These are phyloP conservation scores for Alternaria sp. DNA, from an alignment of 2,329 filamentous ascomycete genomes.

Conservation along the genomic window DNA sequence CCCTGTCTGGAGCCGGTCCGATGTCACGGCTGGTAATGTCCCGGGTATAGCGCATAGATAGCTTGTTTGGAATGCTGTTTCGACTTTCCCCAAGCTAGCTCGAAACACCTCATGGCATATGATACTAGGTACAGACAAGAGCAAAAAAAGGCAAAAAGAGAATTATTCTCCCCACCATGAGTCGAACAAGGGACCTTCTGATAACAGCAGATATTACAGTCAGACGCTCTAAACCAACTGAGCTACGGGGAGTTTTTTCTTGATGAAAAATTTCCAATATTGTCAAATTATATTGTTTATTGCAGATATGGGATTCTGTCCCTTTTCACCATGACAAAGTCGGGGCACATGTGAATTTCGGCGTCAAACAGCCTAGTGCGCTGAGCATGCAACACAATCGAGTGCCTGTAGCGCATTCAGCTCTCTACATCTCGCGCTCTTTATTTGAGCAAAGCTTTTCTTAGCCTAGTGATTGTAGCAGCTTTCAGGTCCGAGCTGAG, in stretches of 20 bases:
- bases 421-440: neutral
- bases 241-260: conserved; percentile 36
- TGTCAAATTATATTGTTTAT: rapidly evolving
- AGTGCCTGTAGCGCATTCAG: neutral
- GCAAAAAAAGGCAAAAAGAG: conserved; percentile 16
- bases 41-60: neutral
- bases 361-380: neutral
- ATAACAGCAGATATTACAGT: conserved; percentile 48
- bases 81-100: neutral
- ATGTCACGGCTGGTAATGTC: neutral
- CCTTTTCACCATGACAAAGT: too few species aligned
- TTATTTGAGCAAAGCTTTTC: neutral
- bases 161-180: conserved; percentile 43
- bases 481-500: neutral
- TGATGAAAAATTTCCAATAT: neutral
- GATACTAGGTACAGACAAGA: neutral
- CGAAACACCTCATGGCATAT: neutral
- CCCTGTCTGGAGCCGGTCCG: neutral
- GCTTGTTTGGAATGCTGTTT: neutral
- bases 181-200: conserved; percentile 47
- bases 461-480: neutral
- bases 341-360: neutral
- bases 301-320: too few species aligned
- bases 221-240: conserved; percentile 51
- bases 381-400: neutral